Evolutionary conservation across 257 asterid species (phyloP).

Genomic region (Striga asiatica): DNA sequence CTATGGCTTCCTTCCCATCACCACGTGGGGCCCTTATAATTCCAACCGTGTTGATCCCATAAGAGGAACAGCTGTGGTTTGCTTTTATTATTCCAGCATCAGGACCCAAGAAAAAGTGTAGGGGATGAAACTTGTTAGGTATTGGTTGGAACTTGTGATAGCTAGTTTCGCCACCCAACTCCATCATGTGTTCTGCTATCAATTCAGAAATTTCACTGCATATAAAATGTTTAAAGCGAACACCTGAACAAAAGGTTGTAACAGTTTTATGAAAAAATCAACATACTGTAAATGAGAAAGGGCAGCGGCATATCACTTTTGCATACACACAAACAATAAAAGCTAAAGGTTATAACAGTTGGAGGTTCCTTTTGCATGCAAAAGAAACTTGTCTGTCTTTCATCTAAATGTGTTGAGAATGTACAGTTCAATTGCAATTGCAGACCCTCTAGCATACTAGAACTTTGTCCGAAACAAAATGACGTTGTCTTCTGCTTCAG

Average conservation of each 20-base stretch:
- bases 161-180: conserved; percentile 82
- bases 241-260: background rate
- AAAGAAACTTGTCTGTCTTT: no score
- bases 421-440: no score
- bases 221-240: background rate
- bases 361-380: no score
- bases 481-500: no score
- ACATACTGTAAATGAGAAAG: no score
- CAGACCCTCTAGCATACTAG: no score
- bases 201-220: conserved; percentile 58
- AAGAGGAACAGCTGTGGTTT: conserved; percentile 50
- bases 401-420: no score
- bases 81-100: conserved; percentile 38
- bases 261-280: background rate
- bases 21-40: conserved; percentile 90
- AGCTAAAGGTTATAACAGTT: no score
- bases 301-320: no score
- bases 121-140: conserved; percentile 48
- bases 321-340: no score
- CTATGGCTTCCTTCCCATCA: conserved; percentile 95
- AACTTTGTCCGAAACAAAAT: no score
- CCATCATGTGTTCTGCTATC: conserved; percentile 52
- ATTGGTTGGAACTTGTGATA: conserved; percentile 64
- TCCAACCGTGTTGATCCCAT: conserved; percentile 76
- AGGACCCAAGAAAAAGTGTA: conserved; percentile 67